Percentiles rank a stretch among this genome's conserved stretches.
phyloP scores from a whole-genome alignment of 2,329 filamentous ascomycete species.

The Fusarium sarcochroum region DNA sequence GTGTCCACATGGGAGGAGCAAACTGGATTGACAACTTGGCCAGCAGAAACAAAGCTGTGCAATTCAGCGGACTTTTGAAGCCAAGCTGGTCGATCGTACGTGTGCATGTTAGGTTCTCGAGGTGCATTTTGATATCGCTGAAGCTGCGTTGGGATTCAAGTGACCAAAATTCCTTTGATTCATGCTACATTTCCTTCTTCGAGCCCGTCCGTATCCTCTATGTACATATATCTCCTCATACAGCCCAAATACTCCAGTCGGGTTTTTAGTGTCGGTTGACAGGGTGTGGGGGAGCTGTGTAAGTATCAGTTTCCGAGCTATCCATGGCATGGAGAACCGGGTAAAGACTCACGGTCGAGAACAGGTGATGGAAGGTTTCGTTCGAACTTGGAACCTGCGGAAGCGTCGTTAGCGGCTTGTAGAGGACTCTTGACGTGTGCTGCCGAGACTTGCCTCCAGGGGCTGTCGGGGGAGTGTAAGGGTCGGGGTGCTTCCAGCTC shows the following conservation, averaged over 20 bases:
- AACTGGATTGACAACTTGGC: too few species aligned
- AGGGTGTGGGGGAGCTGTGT: constrained; percentile 49
- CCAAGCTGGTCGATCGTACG: not conserved
- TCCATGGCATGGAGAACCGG: not conserved
- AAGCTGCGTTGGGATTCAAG: not conserved
- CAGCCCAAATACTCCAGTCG: constrained; percentile 17
- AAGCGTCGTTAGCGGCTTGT: constrained; percentile 28
- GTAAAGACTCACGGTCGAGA: constrained; percentile 78
- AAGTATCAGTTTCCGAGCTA: constrained; percentile 21
- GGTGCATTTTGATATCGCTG: not conserved
- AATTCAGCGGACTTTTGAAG: too few species aligned
- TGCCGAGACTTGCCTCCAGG: constrained; percentile 80
- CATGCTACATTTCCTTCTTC: constrained; percentile 20
- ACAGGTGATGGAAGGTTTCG: constrained; percentile 87
- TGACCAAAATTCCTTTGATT: constrained; percentile 37
- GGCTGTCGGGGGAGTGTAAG: constrained; percentile 89
- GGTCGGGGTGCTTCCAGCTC: constrained; percentile 98
- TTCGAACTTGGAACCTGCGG: constrained; percentile 91
- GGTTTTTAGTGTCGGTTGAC: constrained; percentile 45
- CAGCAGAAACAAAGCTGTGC: too few species aligned
- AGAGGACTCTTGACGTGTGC: not conserved
- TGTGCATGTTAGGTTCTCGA: not conserved
- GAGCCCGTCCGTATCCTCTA: constrained; percentile 32
- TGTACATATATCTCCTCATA: constrained; percentile 38
- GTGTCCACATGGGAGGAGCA: too few species aligned